Evolutionary conservation across 768 basidiomycete genomes (phyloP).

Genomic region (Tricholoma sp.): DNA sequence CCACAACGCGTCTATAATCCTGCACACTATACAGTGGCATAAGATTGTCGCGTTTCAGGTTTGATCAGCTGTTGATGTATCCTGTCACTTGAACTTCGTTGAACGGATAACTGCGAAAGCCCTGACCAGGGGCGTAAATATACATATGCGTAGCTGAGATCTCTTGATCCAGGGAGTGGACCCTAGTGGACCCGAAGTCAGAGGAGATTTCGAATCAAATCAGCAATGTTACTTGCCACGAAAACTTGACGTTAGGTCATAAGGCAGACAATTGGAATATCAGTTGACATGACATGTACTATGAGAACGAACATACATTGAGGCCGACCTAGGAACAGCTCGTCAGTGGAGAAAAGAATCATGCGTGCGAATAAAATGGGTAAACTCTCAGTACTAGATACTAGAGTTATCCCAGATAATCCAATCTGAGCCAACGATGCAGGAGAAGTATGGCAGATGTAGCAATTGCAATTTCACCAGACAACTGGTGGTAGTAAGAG

Average conservation of each 20-base stretch:
- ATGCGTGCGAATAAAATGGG: neutral
- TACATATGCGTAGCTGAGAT: neutral
- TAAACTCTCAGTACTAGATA: neutral
- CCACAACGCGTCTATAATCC: neutral
- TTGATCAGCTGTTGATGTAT: slow-evolving; percentile 9
- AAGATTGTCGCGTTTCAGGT: neutral
- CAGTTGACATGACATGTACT: neutral
- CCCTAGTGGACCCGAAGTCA: neutral
- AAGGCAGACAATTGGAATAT: neutral
- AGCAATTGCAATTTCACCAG: too few species aligned
- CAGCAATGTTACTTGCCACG: neutral
- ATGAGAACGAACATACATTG: neutral
- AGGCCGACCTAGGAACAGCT: neutral
- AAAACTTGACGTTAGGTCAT: neutral
- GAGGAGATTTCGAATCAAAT: neutral
- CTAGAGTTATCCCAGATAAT: neutral
- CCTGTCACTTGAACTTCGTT: neutral
- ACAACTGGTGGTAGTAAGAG: too few species aligned
- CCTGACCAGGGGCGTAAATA: neutral
- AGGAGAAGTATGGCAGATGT: too few species aligned
- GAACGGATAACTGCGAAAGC: neutral
- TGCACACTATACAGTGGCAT: neutral
- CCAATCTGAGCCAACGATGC: neutral
- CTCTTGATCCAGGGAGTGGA: neutral
- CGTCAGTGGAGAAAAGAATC: neutral